phyloP scores from a whole-genome alignment of 306 rosid species.

The Lathyrus oleraceus region DNA sequence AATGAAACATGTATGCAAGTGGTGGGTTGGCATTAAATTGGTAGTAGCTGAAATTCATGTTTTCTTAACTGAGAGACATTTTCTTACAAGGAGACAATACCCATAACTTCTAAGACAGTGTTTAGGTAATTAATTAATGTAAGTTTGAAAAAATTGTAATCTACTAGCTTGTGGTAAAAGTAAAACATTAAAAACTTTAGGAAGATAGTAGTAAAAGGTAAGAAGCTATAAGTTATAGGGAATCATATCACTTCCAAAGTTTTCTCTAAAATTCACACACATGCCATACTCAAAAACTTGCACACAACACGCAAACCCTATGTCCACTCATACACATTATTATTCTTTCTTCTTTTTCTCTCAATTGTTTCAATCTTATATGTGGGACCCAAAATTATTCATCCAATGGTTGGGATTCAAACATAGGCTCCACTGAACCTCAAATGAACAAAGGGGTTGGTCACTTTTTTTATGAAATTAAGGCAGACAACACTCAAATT shows the following conservation, averaged over 20 bases:
- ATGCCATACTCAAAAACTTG: slow-evolving; percentile 64
- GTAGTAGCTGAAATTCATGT: slow-evolving; percentile 14
- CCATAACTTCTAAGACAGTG: slow-evolving; percentile 9
- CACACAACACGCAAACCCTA: slow-evolving; percentile 82
- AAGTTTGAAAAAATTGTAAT: slow-evolving; percentile 35
- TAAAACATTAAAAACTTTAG: slow-evolving; percentile 41
- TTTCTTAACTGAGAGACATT: not conserved
- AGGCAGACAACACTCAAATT: slow-evolving; percentile 54
- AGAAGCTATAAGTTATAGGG: slow-evolving; percentile 53
- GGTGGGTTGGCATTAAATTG: slow-evolving; percentile 18
- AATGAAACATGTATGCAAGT: not conserved
- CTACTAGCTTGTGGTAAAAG: slow-evolving; percentile 17
- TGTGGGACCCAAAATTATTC: slow-evolving; percentile 40
- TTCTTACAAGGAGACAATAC: not conserved
- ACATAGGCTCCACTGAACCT: slow-evolving; percentile 41
- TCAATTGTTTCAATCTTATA: too few species aligned
- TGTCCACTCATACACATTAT: slow-evolving; percentile 61
- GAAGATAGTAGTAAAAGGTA: slow-evolving; percentile 33
- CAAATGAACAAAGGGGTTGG: slow-evolving; percentile 40
- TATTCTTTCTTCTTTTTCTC: slow-evolving; percentile 42
- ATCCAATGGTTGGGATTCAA: slow-evolving; percentile 38
- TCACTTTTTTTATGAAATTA: slow-evolving; percentile 48
- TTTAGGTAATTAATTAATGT: slow-evolving; percentile 35
- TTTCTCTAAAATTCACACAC: slow-evolving; percentile 44
- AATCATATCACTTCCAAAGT: slow-evolving; percentile 58